Percentiles rank a stretch among this genome's conserved stretches.
These are phyloP conservation scores for Penicillium paradoxum DNA, from an alignment of 495 filamentous ascomycete species.

Conservation along the genomic window DNA sequence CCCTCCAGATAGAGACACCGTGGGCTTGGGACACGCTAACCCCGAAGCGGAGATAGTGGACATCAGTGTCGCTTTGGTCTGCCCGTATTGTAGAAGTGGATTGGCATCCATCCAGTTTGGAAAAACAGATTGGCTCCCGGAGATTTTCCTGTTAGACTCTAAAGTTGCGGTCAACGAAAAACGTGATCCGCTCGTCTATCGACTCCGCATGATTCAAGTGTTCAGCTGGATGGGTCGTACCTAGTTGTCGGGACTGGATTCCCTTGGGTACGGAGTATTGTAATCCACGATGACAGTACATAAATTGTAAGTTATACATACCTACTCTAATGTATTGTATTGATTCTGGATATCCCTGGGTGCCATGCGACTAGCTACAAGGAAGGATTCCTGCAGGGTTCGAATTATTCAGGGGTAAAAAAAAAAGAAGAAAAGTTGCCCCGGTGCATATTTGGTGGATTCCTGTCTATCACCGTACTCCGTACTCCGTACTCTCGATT, in stretches of 20 bases:
- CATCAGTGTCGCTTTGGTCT: slow-evolving; percentile 12
- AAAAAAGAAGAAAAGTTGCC: too few relatives aligned
- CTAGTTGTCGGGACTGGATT: too few relatives aligned
- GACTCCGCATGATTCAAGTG: too few relatives aligned
- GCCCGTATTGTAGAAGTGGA: slow-evolving; percentile 8
- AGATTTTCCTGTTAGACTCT: slow-evolving; percentile 13
- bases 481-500: too few relatives aligned
- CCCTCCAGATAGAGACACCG: slow-evolving; percentile 1
- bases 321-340: neutral
- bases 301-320: too few relatives aligned
- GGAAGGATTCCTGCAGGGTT: slow-evolving; percentile 11
- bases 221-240: too few relatives aligned
- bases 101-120: slow-evolving; percentile 10
- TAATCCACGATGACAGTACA: neutral
- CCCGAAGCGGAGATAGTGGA: neutral
- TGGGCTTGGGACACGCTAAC: too few relatives aligned
- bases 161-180: slow-evolving; percentile 18
- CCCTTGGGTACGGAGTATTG: too few relatives aligned
- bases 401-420: slow-evolving; percentile 3
- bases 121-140: slow-evolving; percentile 9
- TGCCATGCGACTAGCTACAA: slow-evolving; percentile 21
- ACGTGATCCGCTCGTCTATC: too few relatives aligned
- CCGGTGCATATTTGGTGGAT: neutral
- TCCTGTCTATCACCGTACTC: neutral
- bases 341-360: slow-evolving; percentile 25